phyloP scores from a whole-genome alignment of 805 yeast genomes.

The Zygosaccharomyces lentus region DNA sequence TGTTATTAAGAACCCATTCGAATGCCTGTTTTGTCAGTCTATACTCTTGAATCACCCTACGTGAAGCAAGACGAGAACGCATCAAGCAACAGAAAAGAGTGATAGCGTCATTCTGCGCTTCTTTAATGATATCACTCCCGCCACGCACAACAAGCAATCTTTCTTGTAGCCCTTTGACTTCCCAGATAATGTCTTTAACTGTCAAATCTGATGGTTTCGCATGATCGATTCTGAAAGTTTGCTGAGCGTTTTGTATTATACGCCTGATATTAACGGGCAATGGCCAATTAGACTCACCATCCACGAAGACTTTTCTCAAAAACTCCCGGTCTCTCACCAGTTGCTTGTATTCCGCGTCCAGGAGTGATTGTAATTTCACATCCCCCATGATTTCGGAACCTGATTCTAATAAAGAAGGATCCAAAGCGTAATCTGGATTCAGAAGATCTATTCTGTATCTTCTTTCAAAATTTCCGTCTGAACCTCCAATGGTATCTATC shows the following conservation, averaged over 20 bases:
- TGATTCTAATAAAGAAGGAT: conserved; percentile 75
- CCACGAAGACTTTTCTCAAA: conserved; percentile 79
- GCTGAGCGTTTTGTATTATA: conserved; percentile 94
- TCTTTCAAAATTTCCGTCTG: conserved; percentile 74
- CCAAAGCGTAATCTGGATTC: conserved; percentile 57
- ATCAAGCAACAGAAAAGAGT: conserved; percentile 83
- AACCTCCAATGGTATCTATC: conserved; percentile 91
- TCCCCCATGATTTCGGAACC: conserved; percentile 91
- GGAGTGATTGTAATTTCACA: conserved; percentile 67
- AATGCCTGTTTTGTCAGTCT: conserved; percentile 80
- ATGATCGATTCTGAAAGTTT: conserved; percentile 90
- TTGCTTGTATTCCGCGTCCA: conserved; percentile 83
- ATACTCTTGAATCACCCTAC: conserved; percentile 89
- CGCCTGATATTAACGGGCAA: conserved; percentile 96
- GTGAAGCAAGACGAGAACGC: conserved; percentile 86
- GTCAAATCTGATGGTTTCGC: conserved; percentile 86
- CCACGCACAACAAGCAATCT: conserved; percentile 81
- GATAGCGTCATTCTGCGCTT: conserved; percentile 92
- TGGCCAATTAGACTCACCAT: conserved; percentile 97
- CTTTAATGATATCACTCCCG: conserved; percentile 60
- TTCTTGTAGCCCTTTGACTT: conserved; percentile 64
- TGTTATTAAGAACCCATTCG: conserved; percentile 93
- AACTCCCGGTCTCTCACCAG: conserved; percentile 70
- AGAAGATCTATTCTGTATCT: conserved; percentile 84
- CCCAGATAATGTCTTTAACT: conserved; percentile 69